These are phyloP conservation scores for Wickerhamomyces canadensis DNA, from an alignment of 805 yeast genomes.

Conservation along the genomic window DNA sequence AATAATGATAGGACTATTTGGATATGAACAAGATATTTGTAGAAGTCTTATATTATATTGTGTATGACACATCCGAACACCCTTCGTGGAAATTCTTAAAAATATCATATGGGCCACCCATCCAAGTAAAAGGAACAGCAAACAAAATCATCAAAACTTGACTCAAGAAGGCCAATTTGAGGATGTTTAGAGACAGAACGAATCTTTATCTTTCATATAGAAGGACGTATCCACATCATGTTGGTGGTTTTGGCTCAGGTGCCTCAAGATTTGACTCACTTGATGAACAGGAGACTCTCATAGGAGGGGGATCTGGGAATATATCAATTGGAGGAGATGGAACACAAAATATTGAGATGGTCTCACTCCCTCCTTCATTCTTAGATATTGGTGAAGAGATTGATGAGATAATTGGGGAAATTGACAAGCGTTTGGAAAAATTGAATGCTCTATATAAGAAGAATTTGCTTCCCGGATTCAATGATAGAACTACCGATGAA, in stretches of 20 bases:
- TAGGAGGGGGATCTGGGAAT: constrained; percentile 18
- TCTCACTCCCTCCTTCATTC: constrained; percentile 70
- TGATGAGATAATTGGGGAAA: constrained; percentile 51
- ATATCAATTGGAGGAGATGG: constrained; percentile 14
- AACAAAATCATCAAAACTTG: too few species aligned
- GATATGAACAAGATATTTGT: too few species aligned
- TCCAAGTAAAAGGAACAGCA: too few species aligned
- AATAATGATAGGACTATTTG: too few species aligned
- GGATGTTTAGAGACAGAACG: constrained; percentile 93
- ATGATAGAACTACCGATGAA: constrained; percentile 73
- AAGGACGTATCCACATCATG: constrained; percentile 75
- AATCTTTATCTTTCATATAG: constrained; percentile 84
- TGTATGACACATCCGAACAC: constrained; percentile 1
- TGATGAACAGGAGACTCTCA: constrained; percentile 27
- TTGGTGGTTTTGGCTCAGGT: constrained; percentile 25
- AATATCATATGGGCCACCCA: too few species aligned
- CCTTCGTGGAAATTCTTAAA: too few species aligned
- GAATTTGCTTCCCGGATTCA: constrained; percentile 81
- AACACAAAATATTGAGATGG: constrained; percentile 45
- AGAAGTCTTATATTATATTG: too few species aligned
- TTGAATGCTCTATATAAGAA: constrained; percentile 71
- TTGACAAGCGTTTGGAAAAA: constrained; percentile 49
- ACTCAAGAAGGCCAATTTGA: too few species aligned
- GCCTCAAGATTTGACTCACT: constrained; percentile 21
- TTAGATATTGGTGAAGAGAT: constrained; percentile 68